Evolutionary conservation across 768 basidiomycete genomes (phyloP).

Genomic region (Lenzites betulinus): DNA sequence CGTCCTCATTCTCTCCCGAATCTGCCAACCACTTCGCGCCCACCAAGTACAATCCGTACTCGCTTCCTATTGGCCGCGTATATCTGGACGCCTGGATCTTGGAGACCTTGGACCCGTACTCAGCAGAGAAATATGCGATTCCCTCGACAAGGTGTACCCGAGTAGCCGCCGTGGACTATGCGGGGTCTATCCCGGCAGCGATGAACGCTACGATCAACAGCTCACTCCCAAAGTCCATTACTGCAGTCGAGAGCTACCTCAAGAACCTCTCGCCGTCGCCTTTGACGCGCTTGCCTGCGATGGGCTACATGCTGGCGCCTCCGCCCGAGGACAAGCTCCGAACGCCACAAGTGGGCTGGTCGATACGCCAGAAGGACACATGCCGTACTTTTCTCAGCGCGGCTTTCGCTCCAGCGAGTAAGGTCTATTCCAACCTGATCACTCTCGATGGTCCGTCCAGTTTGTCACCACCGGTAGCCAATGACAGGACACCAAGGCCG

Average conservation of each 20-base stretch:
- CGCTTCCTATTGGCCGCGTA: constrained; percentile 75
- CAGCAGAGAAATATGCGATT: constrained; percentile 90
- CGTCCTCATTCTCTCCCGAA: constrained; percentile 78
- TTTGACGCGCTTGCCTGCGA: constrained; percentile 65
- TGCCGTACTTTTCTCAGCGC: constrained; percentile 56
- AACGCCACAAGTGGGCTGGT: constrained; percentile 51
- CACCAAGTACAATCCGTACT: constrained; percentile 74
- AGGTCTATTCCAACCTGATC: constrained; percentile 53
- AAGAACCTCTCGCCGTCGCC: constrained; percentile 68
- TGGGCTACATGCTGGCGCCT: constrained; percentile 59
- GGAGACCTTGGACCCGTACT: constrained; percentile 95
- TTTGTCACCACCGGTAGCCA: constrained; percentile 20
- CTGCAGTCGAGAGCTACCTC: constrained; percentile 73
- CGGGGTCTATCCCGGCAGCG: constrained; percentile 80
- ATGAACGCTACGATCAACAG: constrained; percentile 87
- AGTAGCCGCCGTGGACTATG: constrained; percentile 83
- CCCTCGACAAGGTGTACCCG: constrained; percentile 90
- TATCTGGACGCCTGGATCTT: constrained; percentile 94
- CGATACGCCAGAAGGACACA: constrained; percentile 59
- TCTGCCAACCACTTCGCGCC: constrained; percentile 55
- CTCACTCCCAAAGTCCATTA: constrained; percentile 68
- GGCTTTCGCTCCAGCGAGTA: constrained; percentile 51
- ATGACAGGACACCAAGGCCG: constrained; percentile 44
- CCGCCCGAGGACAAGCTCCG: constrained; percentile 49
- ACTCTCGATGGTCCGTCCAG: constrained; percentile 42